Evolutionary conservation across 805 yeast species (phyloP).

Genomic region (Danielia reshetovae): DNA sequence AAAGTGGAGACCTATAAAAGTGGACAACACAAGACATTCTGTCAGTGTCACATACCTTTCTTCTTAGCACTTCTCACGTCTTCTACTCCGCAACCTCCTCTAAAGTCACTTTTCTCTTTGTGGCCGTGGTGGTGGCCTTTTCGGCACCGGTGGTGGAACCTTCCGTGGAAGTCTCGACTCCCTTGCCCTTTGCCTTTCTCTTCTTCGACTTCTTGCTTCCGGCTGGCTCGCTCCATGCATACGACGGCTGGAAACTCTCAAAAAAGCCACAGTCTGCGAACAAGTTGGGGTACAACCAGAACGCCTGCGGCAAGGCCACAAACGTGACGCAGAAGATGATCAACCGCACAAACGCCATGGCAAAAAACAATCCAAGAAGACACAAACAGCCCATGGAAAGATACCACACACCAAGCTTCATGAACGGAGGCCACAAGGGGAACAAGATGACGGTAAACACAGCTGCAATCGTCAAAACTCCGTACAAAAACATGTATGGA

Average conservation of each 20-base stretch:
- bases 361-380: slow-evolving; percentile 70
- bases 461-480: slow-evolving; percentile 61
- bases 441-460: slow-evolving; percentile 65
- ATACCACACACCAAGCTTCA: slow-evolving; percentile 92
- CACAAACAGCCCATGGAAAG: slow-evolving; percentile 74
- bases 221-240: slow-evolving; percentile 66
- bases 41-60: no score
- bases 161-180: slow-evolving; percentile 5
- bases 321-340: slow-evolving; percentile 61
- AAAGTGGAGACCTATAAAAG: no score
- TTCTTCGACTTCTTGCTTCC: slow-evolving; percentile 22
- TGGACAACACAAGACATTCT: no score
- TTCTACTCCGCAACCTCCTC: slow-evolving; percentile 37
- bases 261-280: slow-evolving; percentile 93
- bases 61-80: neutral
- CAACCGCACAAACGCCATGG: slow-evolving; percentile 73
- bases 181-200: slow-evolving; percentile 10
- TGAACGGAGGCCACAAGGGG: slow-evolving; percentile 92
- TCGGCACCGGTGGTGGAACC: slow-evolving; percentile 16
- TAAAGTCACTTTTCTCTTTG: slow-evolving; percentile 33
- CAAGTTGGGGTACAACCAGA: slow-evolving; percentile 95
- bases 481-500: slow-evolving; percentile 58
- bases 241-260: slow-evolving; percentile 88
- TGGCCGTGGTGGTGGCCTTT: slow-evolving; percentile 11
- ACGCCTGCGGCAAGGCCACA: slow-evolving; percentile 60